phyloP scores from a whole-genome alignment of 305 asterid species.

The Ilex paraguariensis region DNA sequence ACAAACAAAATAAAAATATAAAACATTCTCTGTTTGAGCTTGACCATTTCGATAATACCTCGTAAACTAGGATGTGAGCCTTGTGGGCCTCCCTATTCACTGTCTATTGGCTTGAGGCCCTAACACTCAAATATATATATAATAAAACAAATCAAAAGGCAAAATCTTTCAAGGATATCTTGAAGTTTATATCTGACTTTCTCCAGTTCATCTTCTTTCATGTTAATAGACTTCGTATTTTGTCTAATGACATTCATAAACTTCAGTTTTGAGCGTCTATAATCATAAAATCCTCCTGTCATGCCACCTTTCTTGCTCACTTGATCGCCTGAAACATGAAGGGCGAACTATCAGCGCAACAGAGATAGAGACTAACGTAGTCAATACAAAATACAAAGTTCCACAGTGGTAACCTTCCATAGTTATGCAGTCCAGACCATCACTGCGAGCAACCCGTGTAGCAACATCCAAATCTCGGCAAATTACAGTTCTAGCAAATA shows the following conservation, averaged over 20 bases:
- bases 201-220: conserved; percentile 59
- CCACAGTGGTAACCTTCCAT: conserved; percentile 62
- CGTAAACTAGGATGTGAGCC: too few relatives aligned
- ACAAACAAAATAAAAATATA: too few relatives aligned
- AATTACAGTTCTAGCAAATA: conserved; percentile 87
- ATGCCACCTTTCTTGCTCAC: conserved; percentile 99
- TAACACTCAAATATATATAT: too few relatives aligned
- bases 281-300: conserved; percentile 98
- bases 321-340: conserved; percentile 76
- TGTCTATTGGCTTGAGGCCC: too few relatives aligned
- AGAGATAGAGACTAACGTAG: conserved; percentile 13
- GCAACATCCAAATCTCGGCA: conserved; percentile 99
- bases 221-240: conserved; percentile 43
- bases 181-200: conserved; percentile 63
- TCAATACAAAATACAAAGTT: conserved; percentile 18
- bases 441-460: conserved; percentile 79
- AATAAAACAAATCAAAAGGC: background rate
- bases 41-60: too few relatives aligned
- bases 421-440: conserved; percentile 95
- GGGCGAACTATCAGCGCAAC: conserved; percentile 19
- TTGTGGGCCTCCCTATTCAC: too few relatives aligned
- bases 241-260: conserved; percentile 72
- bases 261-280: conserved; percentile 83
- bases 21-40: too few relatives aligned
- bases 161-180: conserved; percentile 61